These are phyloP conservation scores for Chlorella sorokiniana DNA, from an alignment of 139 green algal species.

Conservation along the genomic window DNA sequence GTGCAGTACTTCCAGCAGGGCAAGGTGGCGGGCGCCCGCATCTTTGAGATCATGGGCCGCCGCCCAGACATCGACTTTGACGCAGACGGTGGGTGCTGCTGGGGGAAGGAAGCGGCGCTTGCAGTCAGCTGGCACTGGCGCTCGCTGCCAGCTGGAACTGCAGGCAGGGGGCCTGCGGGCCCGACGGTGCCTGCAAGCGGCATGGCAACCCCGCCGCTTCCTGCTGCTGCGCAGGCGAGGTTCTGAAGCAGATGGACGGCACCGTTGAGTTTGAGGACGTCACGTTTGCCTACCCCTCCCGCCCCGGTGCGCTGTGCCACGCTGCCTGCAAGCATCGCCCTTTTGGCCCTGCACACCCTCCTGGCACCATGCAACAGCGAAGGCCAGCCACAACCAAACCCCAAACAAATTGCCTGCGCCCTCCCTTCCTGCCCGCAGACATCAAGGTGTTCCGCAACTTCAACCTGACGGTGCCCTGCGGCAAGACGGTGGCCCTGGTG, in stretches of 20 bases:
- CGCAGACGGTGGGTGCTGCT: slow-evolving; percentile 1
- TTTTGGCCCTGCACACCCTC: neutral
- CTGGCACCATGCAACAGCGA: neutral
- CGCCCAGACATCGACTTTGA: slow-evolving; percentile 57
- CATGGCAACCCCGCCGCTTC: neutral
- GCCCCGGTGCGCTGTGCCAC: neutral
- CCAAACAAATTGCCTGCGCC: neutral
- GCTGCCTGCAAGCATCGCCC: neutral
- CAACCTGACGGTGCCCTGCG: slow-evolving; percentile 66
- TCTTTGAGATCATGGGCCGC: slow-evolving; percentile 77
- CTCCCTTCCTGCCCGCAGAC: slow-evolving; percentile 36
- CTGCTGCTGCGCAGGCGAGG: slow-evolving; percentile 25
- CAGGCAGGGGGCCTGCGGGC: too few species aligned
- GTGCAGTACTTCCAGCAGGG: slow-evolving; percentile 51
- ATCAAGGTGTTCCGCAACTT: slow-evolving; percentile 70
- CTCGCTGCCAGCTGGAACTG: too few species aligned
- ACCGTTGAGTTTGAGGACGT: slow-evolving; percentile 69
- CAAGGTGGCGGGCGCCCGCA: slow-evolving; percentile 50
- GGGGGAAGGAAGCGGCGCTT: neutral
- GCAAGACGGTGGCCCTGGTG: slow-evolving; percentile 89
- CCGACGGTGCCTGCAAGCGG: neutral
- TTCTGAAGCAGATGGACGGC: slow-evolving; percentile 39
- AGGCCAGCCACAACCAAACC: neutral
- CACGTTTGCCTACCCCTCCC: slow-evolving; percentile 79
- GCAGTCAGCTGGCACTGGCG: neutral